Evolutionary conservation across 331 rosid genomes (phyloP).

Genomic region (Quercus lobata): DNA sequence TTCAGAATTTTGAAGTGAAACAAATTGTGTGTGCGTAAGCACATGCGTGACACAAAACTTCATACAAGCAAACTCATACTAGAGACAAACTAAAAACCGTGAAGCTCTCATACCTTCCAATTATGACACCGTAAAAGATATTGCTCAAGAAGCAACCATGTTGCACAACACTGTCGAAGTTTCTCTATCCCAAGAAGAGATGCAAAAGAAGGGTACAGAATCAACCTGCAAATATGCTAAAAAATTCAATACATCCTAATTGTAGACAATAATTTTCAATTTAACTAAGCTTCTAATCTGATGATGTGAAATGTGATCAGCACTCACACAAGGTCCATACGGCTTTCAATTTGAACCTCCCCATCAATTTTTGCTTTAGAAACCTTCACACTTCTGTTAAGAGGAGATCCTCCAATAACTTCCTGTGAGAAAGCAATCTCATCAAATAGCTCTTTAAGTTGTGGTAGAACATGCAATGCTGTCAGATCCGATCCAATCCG

Average conservation of each 20-base stretch:
- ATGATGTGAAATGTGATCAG: background rate
- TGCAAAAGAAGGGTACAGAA: constrained; percentile 86
- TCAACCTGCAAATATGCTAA: constrained; percentile 51
- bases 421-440: constrained; percentile 95
- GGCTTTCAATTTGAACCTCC: constrained; percentile 64
- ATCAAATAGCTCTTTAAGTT: constrained; percentile 83
- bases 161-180: constrained; percentile 90
- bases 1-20: constrained; percentile 40
- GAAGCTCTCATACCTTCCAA: constrained; percentile 70
- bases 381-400: constrained; percentile 54
- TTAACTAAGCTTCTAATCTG: background rate
- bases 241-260: constrained; percentile 17
- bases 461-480: constrained; percentile 79
- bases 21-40: constrained; percentile 1
- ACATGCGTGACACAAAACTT: constrained; percentile 2
- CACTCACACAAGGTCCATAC: constrained; percentile 89
- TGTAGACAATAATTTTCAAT: constrained; percentile 6
- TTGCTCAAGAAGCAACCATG: constrained; percentile 95
- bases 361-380: constrained; percentile 52
- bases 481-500: constrained; percentile 89
- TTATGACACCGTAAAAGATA: constrained; percentile 78
- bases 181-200: constrained; percentile 95
- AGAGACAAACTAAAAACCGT: background rate
- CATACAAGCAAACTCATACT: constrained; percentile 6
- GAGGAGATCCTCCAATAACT: constrained; percentile 53